phyloP scores from a whole-genome alignment of 495 filamentous ascomycete genomes.

The Apiosordaria backusii region DNA sequence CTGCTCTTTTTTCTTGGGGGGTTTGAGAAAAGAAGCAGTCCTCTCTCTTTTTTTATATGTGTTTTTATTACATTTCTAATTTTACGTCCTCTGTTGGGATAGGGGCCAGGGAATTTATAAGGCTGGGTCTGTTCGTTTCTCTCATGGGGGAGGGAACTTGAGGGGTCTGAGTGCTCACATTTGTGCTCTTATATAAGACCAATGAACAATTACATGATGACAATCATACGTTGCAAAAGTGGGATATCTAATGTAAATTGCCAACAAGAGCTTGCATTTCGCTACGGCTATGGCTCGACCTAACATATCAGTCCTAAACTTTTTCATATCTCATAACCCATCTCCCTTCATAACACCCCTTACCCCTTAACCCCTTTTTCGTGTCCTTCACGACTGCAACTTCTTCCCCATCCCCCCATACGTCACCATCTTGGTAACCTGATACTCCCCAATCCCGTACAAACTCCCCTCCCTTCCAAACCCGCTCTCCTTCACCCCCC shows the following conservation, averaged over 20 bases:
- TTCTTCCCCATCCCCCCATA: slow-evolving; percentile 71
- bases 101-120: background rate
- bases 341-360: too few species aligned
- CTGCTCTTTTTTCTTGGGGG: too few species aligned
- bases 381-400: slow-evolving; percentile 34
- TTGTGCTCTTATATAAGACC: background rate
- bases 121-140: background rate
- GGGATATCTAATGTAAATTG: background rate
- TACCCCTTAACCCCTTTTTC: too few species aligned
- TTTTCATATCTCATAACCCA: background rate
- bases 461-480: slow-evolving; percentile 90
- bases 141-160: background rate
- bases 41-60: background rate
- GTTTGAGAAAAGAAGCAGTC: background rate
- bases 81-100: background rate
- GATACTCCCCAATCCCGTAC: slow-evolving; percentile 89
- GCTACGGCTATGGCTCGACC: background rate
- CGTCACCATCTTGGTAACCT: slow-evolving; percentile 81
- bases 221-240: too few species aligned
- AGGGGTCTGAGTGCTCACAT: background rate
- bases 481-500: slow-evolving; percentile 89
- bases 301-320: too few species aligned
- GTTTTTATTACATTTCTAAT: background rate
- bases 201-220: background rate
- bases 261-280: background rate